Base-by-base conservation (phyloP, 805 yeast genomes). In the Yarrowia sp. region DNA sequence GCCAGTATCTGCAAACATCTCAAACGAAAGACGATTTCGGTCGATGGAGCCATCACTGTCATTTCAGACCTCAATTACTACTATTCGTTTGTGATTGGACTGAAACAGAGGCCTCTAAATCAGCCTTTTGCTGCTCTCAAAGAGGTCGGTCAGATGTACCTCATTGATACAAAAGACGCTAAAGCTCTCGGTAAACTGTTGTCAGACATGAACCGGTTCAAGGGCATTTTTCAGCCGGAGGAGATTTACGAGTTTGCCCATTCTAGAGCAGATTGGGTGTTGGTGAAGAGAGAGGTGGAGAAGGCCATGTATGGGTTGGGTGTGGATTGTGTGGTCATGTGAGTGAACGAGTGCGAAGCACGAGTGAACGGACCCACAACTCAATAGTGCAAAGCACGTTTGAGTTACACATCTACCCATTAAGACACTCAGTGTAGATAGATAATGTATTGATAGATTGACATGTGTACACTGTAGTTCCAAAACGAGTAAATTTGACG, bases 211-310 rank as follows among this genome's bases (percentile, higher is more conserved):
- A 85, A 89, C 62, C 84, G 92, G 71, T 95, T 91, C 75, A 88
- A 91, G 69, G 97, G 98, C 1, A 85, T 93, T 4, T 88, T 93
- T 72, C 84, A 87, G 33, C 96, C 96, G 51, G 98, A 95, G 70
- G 99, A 93, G 70, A 87, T 93, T n/a, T 89, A 90, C 71, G 96
- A 90, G 72, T 89, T 92, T 76, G 95, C 92, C 5, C 92, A 89
- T 69, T 79, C 96, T 67, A 80, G 99, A 65, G 82, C 86, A 41
- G 99, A 93, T 74, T 93, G 99, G 99, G 76, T 83, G 0, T 72
- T 77, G 41, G 88, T 93, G 32, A 87, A 85, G 69, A 80, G 82
- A 67, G 89, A 88, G 66, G 98, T 93, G 9, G 98, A 93, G 75
- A 90, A 88, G 74, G 92, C 90, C n/a, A 89, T 95, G 86, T 95